phyloP scores from a whole-genome alignment of 2,329 filamentous ascomycete species.

The Calonectria pteridis region DNA sequence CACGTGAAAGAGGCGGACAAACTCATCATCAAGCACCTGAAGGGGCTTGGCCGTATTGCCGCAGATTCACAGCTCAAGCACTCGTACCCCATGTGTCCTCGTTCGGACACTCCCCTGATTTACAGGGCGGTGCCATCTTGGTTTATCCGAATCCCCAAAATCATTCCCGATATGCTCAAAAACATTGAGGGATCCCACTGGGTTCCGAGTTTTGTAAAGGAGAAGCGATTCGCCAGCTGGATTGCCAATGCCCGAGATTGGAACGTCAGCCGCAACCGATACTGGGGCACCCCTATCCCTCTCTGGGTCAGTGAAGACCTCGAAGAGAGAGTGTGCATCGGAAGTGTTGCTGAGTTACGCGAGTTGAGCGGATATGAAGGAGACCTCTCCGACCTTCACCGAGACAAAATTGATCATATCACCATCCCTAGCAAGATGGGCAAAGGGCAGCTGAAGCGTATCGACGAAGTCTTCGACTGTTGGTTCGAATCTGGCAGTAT shows the following conservation, averaged over 20 bases:
- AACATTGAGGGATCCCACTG: constrained; percentile 92
- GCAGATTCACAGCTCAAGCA: constrained; percentile 91
- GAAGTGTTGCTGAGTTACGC: constrained; percentile 86
- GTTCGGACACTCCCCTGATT: constrained; percentile 95
- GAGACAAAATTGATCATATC: constrained; percentile 93
- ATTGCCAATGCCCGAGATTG: constrained; percentile 92
- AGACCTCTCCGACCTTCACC: constrained; percentile 87
- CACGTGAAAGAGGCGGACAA: constrained; percentile 95
- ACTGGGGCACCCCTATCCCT: constrained; percentile 95
- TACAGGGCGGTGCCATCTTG: constrained; percentile 93
- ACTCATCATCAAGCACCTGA: constrained; percentile 90
- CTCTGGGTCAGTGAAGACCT: constrained; percentile 92
- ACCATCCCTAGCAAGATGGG: constrained; percentile 92
- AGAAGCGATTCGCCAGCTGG: constrained; percentile 92
- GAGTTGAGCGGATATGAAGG: constrained; percentile 88
- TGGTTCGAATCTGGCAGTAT: constrained; percentile 98
- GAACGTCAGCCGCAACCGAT: constrained; percentile 94
- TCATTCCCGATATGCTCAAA: constrained; percentile 89
- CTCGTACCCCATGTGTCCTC: constrained; percentile 93
- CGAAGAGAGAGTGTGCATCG: constrained; percentile 87
- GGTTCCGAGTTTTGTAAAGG: constrained; percentile 92
- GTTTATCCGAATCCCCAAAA: constrained; percentile 90
- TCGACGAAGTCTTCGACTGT: constrained; percentile 94
- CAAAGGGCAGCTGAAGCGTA: constrained; percentile 83
- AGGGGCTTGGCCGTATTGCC: constrained; percentile 79